Conservation (phyloP, 169 alveolate species). For the Eimeria sp. region DNA sequence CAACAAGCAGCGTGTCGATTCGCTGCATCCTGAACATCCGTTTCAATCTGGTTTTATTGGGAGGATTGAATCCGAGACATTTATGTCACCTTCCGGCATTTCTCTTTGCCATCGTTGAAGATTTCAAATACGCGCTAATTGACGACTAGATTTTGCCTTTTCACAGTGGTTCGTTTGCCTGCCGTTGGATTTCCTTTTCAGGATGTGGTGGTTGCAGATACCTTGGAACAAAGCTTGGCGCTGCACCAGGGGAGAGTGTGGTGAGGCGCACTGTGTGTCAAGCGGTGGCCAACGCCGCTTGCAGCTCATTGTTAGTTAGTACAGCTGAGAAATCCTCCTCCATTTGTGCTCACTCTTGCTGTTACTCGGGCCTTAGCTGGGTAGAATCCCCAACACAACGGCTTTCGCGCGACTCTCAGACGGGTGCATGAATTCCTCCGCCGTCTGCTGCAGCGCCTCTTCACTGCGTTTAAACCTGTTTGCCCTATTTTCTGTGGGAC, state of each 20-base stretch:
- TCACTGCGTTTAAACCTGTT: background rate
- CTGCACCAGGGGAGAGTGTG: background rate
- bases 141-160: background rate
- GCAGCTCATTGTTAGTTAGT: background rate
- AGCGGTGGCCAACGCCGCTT: background rate
- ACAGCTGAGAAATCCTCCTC: no score
- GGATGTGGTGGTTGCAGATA: background rate
- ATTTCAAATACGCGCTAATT: background rate
- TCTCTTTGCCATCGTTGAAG: background rate
- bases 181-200: no score
- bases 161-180: background rate
- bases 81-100: background rate
- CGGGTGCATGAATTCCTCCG: background rate
- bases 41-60: no score
- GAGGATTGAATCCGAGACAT: background rate
- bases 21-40: background rate
- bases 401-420: background rate
- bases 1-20: background rate
- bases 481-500: background rate
- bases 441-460: background rate
- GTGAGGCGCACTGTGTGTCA: background rate
- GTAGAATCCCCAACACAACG: background rate
- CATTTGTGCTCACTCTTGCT: no score
- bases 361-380: no score
- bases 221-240: background rate